Evolutionary conservation across 2,329 filamentous ascomycete genomes (phyloP).

Genomic region (Fusarium chuoi): DNA sequence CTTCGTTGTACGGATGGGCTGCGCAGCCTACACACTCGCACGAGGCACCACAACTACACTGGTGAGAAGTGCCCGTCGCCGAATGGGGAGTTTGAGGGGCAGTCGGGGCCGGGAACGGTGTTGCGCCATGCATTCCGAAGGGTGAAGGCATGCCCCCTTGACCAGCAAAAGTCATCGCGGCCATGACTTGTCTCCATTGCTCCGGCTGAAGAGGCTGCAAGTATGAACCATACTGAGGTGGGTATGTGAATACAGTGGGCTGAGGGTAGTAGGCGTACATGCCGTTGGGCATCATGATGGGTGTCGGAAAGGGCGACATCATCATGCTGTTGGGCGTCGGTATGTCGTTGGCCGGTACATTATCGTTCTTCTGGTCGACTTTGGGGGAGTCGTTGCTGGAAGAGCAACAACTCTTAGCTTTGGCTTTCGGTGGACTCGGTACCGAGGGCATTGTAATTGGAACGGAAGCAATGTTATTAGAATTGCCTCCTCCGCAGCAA

Average conservation of each 20-base stretch:
- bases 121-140: conserved; percentile 39
- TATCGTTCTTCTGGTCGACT: conserved; percentile 29
- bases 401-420: conserved; percentile 47
- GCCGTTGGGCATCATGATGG: conserved; percentile 51
- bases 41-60: conserved; percentile 71
- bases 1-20: conserved; percentile 74
- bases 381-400: conserved; percentile 38
- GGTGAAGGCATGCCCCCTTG: conserved; percentile 46
- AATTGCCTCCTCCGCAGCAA: conserved; percentile 49
- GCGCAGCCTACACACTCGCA: conserved; percentile 76
- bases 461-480: conserved; percentile 5
- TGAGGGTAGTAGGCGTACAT: conserved; percentile 56
- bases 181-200: conserved; percentile 62
- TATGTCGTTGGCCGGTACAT: conserved; percentile 31
- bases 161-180: conserved; percentile 51
- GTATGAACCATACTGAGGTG: conserved; percentile 64
- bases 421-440: conserved; percentile 29
- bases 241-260: conserved; percentile 62
- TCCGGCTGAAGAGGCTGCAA: conserved; percentile 65
- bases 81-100: conserved; percentile 30
- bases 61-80: conserved; percentile 50
- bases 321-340: conserved; percentile 46
- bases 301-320: conserved; percentile 51
- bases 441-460: conserved; percentile 27
- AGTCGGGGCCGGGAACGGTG: conserved; percentile 33